phyloP scores from a whole-genome alignment of 2,329 filamentous ascomycete genomes.

The Ambrosiella cleistominuta region DNA sequence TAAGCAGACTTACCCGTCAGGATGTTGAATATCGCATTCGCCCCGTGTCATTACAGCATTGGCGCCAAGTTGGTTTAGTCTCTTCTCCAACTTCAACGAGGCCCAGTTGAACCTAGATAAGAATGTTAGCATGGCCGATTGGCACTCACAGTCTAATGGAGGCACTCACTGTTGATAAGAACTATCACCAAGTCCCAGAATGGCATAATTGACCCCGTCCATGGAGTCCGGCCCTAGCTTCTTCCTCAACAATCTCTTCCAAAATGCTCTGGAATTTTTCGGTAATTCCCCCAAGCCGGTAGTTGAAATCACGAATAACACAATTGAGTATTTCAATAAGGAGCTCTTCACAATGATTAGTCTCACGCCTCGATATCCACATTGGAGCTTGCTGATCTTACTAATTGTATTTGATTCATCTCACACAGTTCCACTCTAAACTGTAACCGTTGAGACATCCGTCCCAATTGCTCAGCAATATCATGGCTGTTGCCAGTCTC shows the following conservation, averaged over 20 bases:
- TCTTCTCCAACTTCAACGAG: conserved; percentile 69
- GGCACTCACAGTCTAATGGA: neutral
- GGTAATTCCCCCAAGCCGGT: conserved; percentile 92
- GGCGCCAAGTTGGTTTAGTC: conserved; percentile 69
- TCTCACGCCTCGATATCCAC: neutral
- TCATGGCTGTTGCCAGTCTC: conserved; percentile 93
- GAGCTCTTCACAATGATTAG: conserved; percentile 24
- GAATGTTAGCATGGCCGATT: neutral
- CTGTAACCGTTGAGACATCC: conserved; percentile 55
- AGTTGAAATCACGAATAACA: conserved; percentile 74
- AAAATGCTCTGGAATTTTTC: conserved; percentile 63
- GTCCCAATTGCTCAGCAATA: conserved; percentile 67
- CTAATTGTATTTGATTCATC: conserved; percentile 58
- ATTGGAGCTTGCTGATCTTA: conserved; percentile 27
- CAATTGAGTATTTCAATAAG: conserved; percentile 35
- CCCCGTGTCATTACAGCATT: conserved; percentile 57
- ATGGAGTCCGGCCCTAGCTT: conserved; percentile 58
- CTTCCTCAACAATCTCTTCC: conserved; percentile 68
- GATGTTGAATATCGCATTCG: conserved; percentile 85
- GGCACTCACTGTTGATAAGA: conserved; percentile 66
- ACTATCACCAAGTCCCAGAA: conserved; percentile 84
- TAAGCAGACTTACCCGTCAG: conserved; percentile 53
- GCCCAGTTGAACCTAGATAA: conserved; percentile 70
- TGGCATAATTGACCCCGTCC: conserved; percentile 52
- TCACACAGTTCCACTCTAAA: conserved; percentile 62